These are phyloP conservation scores for Daldinia bambusicola DNA, from an alignment of 495 filamentous ascomycete species.

Conservation along the genomic window DNA sequence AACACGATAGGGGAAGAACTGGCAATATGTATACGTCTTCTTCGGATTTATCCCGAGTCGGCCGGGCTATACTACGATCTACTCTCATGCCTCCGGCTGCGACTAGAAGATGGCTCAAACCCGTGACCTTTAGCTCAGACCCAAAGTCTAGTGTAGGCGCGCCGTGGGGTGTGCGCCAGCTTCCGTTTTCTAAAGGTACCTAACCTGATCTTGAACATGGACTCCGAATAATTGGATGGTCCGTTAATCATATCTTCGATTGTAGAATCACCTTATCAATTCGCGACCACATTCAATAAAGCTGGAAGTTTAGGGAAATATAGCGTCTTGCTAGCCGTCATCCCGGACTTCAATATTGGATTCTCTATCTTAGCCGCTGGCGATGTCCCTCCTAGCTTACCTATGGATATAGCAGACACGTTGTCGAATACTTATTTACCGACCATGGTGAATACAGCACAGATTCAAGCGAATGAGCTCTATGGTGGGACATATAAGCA, in stretches of 20 bases:
- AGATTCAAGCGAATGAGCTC: conserved; percentile 49
- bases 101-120: conserved; percentile 69
- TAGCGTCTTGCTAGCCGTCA: conserved; percentile 58
- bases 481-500: conserved; percentile 54
- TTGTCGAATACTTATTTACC: conserved; percentile 52
- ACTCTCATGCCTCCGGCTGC: conserved; percentile 56
- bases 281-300: conserved; percentile 64
- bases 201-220: background rate
- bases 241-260: conserved; percentile 2
- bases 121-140: conserved; percentile 59
- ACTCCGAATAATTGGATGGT: background rate
- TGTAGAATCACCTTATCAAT: conserved; percentile 55
- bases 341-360: conserved; percentile 65
- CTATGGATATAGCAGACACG: conserved; percentile 51
- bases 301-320: conserved; percentile 62
- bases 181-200: conserved; percentile 38
- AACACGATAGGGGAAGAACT: conserved; percentile 48
- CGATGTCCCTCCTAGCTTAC: conserved; percentile 40
- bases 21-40: conserved; percentile 67
- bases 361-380: conserved; percentile 64
- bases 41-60: conserved; percentile 61
- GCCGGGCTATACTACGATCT: conserved; percentile 64
- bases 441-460: conserved; percentile 49
- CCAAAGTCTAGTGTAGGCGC: conserved; percentile 58
- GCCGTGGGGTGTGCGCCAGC: conserved; percentile 66